These are phyloP conservation scores for Epichloe gansuensis DNA, from an alignment of 2,329 filamentous ascomycete species.

Conservation along the genomic window DNA sequence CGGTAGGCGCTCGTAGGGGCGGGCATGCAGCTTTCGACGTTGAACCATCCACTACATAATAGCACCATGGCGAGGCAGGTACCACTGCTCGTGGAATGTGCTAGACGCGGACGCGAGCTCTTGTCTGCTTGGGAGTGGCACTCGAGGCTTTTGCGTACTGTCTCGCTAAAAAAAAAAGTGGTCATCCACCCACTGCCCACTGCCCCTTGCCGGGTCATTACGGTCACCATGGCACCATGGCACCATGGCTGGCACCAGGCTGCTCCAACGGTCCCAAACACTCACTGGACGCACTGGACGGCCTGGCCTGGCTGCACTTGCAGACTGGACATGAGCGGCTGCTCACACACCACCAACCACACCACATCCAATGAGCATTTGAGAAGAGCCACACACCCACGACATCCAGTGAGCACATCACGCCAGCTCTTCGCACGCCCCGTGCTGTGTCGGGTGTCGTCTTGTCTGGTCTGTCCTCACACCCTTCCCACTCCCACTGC, in stretches of 20 bases:
- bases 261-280: too few species aligned
- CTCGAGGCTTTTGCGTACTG: too few species aligned
- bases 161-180: not conserved
- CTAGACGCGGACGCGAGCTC: too few species aligned
- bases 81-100: too few species aligned
- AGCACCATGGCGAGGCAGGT: not conserved
- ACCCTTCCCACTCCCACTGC: slow-evolving; percentile 1
- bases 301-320: too few species aligned
- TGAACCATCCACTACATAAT: not conserved
- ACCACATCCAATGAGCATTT: too few species aligned
- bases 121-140: too few species aligned
- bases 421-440: not conserved
- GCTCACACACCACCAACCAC: slow-evolving; percentile 4
- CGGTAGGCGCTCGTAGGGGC: not conserved
- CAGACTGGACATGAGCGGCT: not conserved
- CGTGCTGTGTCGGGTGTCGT: not conserved
- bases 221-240: not conserved
- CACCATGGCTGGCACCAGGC: not conserved
- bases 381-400: not conserved
- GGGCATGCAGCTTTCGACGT: not conserved
- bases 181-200: not conserved
- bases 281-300: too few species aligned
- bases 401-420: too few species aligned
- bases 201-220: not conserved
- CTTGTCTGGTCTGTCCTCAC: not conserved